A percentile compares a stretch with the other conserved stretches of the same genome.
These are phyloP conservation scores for Cercospora zeae-maydis DNA, from an alignment of 2,329 filamentous ascomycete species.

Conservation along the genomic window DNA sequence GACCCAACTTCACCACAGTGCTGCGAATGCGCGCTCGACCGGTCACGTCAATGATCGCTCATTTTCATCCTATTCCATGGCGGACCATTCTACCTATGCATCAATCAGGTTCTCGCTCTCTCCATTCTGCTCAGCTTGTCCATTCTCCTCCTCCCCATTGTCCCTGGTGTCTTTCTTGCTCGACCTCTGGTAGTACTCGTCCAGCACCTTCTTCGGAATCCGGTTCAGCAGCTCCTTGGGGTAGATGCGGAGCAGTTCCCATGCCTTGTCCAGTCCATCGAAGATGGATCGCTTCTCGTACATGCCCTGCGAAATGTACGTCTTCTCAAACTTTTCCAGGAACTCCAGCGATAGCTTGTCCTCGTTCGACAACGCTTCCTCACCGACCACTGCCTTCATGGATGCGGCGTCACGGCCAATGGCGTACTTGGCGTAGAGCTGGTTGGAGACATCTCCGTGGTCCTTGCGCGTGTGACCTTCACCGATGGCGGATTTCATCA, in stretches of 20 bases:
- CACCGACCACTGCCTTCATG: conserved; percentile 99
- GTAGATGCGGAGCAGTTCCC: conserved; percentile 94
- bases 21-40: not conserved
- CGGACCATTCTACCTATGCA: conserved; percentile 16
- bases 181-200: conserved; percentile 50
- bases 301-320: conserved; percentile 85
- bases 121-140: conserved; percentile 31
- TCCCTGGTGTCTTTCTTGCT: conserved; percentile 44
- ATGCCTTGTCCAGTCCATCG: conserved; percentile 92
- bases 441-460: conserved; percentile 97
- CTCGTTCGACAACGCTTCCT: conserved; percentile 91
- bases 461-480: conserved; percentile 95
- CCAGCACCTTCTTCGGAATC: conserved; percentile 53
- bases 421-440: conserved; percentile 98
- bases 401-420: conserved; percentile 96
- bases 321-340: conserved; percentile 95
- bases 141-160: conserved; percentile 40
- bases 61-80: not conserved
- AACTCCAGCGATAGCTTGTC: conserved; percentile 98
- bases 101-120: conserved; percentile 30
- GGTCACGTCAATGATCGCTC: not conserved
- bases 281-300: conserved; percentile 91
- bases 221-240: conserved; percentile 97
- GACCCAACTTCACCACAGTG: not conserved
- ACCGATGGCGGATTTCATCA: conserved; percentile 99